Evolutionary conservation across 2,329 filamentous ascomycete species (phyloP).

Genomic region (Xylaria sp.): DNA sequence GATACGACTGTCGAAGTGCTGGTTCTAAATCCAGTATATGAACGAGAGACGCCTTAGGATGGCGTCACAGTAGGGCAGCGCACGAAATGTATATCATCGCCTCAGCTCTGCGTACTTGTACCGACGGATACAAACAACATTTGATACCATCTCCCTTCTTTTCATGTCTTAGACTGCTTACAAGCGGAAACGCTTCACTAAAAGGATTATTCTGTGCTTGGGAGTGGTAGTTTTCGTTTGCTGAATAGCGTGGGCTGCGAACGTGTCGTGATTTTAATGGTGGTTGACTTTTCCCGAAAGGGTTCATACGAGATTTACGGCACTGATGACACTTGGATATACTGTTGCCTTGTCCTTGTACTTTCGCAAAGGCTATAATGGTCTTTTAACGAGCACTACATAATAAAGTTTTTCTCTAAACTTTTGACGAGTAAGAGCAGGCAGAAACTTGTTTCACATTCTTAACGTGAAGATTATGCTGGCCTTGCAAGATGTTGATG

Average conservation of each 20-base stretch:
- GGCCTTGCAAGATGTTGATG: no score
- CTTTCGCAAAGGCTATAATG: background rate
- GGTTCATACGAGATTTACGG: constrained; percentile 24
- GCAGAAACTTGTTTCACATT: no score
- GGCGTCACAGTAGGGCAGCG: no score
- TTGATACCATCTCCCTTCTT: constrained; percentile 31
- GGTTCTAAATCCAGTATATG: background rate
- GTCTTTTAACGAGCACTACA: background rate
- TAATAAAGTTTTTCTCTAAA: no score
- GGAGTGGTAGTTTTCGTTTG: constrained; percentile 5
- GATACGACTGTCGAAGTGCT: background rate
- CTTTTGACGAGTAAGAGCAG: no score
- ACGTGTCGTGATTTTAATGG: constrained; percentile 5
- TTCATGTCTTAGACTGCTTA: constrained; percentile 15
- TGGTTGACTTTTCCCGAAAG: constrained; percentile 1
- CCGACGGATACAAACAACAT: background rate
- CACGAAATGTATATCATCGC: background rate
- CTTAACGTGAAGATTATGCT: no score
- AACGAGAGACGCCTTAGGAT: background rate
- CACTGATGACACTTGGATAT: constrained; percentile 25
- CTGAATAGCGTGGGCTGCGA: constrained; percentile 14
- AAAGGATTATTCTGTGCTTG: background rate
- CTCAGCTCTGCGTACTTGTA: background rate
- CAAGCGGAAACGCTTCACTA: constrained; percentile 3
- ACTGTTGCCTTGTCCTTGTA: constrained; percentile 18